Conservation (phyloP, 2,329 filamentous ascomycete species). For the Capronia epimyces region DNA sequence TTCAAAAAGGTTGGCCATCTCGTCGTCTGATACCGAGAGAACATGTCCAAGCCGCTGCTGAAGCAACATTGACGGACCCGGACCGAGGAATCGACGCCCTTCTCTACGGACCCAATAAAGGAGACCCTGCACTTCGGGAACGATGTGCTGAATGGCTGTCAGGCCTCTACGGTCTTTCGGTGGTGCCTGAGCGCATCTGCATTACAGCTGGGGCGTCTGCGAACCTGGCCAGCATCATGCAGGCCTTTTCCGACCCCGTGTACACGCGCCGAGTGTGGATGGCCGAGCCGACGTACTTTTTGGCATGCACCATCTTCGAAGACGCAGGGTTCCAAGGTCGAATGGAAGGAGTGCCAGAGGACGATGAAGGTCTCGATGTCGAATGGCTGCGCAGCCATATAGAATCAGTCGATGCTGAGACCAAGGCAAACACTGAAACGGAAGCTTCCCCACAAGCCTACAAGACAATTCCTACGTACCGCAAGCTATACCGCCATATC, state of each 20-base stretch:
- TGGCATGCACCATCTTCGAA: conserved; percentile 67
- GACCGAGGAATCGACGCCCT: conserved; percentile 44
- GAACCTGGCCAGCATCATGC: conserved; percentile 62
- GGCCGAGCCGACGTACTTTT: conserved; percentile 66
- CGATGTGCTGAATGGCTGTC: conserved; percentile 65
- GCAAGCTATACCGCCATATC: conserved; percentile 69
- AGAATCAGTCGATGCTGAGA: conserved; percentile 36
- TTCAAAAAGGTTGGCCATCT: conserved; percentile 44
- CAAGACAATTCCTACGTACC: conserved; percentile 50
- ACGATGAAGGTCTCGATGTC: conserved; percentile 64
- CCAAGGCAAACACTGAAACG: too few species aligned
- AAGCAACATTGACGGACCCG: conserved; percentile 3
- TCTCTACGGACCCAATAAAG: conserved; percentile 71
- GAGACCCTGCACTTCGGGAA: conserved; percentile 62
- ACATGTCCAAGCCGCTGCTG: conserved; percentile 43
- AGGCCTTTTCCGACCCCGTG: conserved; percentile 65
- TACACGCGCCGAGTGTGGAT: conserved; percentile 66
- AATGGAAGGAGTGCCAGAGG: conserved; percentile 62
- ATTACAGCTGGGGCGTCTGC: conserved; percentile 72
- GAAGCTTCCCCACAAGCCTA: conserved; percentile 36
- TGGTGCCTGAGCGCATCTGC: conserved; percentile 54
- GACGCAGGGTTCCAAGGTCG: conserved; percentile 62
- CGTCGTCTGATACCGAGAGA: conserved; percentile 58
- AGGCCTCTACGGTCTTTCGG: conserved; percentile 50
- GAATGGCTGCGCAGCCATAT: conserved; percentile 42